Percentiles rank a stretch among this genome's conserved stretches.
phyloP scores from a whole-genome alignment of 2,329 filamentous ascomycete genomes.

The Fusarium heterosporum region DNA sequence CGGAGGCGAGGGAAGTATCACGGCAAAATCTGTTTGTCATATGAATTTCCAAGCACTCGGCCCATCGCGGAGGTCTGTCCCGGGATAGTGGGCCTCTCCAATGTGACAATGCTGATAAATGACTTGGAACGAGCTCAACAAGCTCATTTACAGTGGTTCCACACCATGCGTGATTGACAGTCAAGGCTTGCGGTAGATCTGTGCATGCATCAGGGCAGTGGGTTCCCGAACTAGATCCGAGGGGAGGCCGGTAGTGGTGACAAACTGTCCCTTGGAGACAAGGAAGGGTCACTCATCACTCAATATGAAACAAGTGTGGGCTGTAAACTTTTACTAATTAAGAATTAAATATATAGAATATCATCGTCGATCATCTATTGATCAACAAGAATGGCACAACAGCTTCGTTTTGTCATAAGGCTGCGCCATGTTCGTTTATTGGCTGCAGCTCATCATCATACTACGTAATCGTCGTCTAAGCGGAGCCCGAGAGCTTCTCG shows the following conservation, averaged over 20 bases:
- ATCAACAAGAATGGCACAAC: background rate
- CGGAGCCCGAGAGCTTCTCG: constrained; percentile 6
- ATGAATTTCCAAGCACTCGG: too few relatives aligned
- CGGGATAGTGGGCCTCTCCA: background rate
- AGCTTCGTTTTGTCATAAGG: constrained; percentile 8
- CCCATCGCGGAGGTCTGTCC: background rate
- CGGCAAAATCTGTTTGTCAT: too few relatives aligned
- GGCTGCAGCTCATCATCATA: constrained; percentile 14
- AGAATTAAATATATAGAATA: background rate
- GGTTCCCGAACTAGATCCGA: background rate
- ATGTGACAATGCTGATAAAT: background rate
- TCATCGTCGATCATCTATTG: background rate
- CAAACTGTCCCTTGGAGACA: background rate
- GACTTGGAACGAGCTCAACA: constrained; percentile 54
- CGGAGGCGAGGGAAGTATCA: too few relatives aligned
- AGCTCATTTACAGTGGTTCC: constrained; percentile 55
- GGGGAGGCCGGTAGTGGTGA: background rate
- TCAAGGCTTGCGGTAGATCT: constrained; percentile 57
- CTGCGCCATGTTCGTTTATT: constrained; percentile 14
- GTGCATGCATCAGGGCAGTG: constrained; percentile 41
- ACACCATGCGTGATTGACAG: constrained; percentile 59
- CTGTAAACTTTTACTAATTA: background rate
- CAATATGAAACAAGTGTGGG: constrained; percentile 9
- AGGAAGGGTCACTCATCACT: background rate
- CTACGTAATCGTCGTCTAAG: background rate